Conservation (phyloP, 2,329 filamentous ascomycete genomes). For the Alternaria sp. region DNA sequence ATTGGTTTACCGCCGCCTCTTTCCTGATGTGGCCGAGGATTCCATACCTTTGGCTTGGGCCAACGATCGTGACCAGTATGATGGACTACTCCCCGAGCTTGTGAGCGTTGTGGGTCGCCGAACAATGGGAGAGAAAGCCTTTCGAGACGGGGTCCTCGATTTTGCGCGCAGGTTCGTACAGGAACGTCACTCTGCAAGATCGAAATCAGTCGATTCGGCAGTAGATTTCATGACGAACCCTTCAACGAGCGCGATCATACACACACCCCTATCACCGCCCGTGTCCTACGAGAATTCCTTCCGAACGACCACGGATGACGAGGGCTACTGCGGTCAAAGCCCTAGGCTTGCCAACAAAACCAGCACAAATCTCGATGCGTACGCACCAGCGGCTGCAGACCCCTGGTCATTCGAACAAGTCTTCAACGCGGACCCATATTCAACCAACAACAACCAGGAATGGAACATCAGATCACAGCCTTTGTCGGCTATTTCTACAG, state of each 20-base stretch:
- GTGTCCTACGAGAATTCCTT: background rate
- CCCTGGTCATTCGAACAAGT: background rate
- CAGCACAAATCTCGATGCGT: background rate
- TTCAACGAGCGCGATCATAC: background rate
- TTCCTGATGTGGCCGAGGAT: background rate
- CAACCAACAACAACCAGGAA: background rate
- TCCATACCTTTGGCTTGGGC: background rate
- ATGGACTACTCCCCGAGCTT: background rate
- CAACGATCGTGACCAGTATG: background rate
- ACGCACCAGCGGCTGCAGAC: background rate
- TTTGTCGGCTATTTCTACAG: background rate
- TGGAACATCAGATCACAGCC: background rate
- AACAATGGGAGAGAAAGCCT: background rate
- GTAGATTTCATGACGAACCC: background rate
- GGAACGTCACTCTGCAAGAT: background rate
- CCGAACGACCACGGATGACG: background rate
- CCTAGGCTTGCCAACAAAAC: background rate
- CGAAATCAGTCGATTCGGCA: background rate
- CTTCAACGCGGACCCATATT: background rate
- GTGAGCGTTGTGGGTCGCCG: background rate
- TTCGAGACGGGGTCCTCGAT: background rate
- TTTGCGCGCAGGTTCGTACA: background rate
- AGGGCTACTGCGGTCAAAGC: background rate
- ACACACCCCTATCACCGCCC: background rate
- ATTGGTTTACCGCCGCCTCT: background rate